Base-by-base conservation (phyloP, 2,329 filamentous ascomycete species). In the Alternaria solani region DNA sequence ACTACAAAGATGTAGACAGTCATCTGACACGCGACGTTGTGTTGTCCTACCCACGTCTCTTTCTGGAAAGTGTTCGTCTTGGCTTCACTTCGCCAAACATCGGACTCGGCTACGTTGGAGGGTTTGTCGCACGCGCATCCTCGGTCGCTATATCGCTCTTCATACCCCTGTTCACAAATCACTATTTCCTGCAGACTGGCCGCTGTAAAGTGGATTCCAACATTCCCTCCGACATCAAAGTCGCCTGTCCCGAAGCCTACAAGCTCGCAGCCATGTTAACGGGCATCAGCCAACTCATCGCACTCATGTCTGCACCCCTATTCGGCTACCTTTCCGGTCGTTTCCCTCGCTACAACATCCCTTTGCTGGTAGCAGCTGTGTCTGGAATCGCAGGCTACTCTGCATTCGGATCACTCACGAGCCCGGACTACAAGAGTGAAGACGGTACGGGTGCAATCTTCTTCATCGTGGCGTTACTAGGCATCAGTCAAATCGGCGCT, bases 111-210 rank as follows among this genome's bases (percentile, higher is more conserved):
- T 99, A 98, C 73, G 82, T 98, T 0, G 95, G 94, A 63, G 95
- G 95, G 1, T 97, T 98, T 71, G 94, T 99, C 2, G 94, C 94
- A 9, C 89, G 95, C 57, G 94, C 95, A 7, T 97, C 94, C 0
- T 97, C 93, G 0, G 95, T 99, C 5, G 94, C 92, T 53, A 96
- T 99, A 66, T 96, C 93, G 0, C 86, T 98, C 6, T 99, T 98
- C 80, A 91, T 99, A 55, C 95, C 95, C 0, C 86, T 99, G 2
- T 96, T 91, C 74, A 88, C 97, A 70, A 98, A 98, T 75, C 89
- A 92, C 25, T 97, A 92, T 78, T 98, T 94, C 78, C 91, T 94
- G 64, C 82, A 84, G 49, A 90, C 90, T 54, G 94, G 93, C 2
- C 90, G 91, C 66, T 98, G 95, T 80, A 85, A 88, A 30, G 80